A percentile compares a stretch with the other conserved stretches of the same genome.
Evolutionary conservation across 495 filamentous ascomycete genomes (phyloP).

Genomic region (Trichoderma asperelloides): DNA sequence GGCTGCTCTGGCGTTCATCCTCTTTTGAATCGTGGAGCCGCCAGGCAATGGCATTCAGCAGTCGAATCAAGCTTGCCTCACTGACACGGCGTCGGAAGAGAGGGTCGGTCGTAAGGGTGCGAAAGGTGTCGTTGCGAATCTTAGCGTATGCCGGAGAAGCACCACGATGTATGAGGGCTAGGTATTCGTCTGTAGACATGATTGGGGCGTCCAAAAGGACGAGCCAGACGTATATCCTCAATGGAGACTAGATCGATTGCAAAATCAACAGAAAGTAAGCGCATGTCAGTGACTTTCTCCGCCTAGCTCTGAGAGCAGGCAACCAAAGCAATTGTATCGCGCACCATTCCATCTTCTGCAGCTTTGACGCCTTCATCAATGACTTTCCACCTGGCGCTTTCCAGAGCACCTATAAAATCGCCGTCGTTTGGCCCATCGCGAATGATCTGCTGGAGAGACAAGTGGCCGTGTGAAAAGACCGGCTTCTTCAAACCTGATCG

Average conservation of each 20-base stretch:
- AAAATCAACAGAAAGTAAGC: not conserved
- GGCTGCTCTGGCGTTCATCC: slow-evolving; percentile 30
- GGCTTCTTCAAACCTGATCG: slow-evolving; percentile 46
- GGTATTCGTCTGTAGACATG: slow-evolving; percentile 75
- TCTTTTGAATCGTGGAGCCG: slow-evolving; percentile 69
- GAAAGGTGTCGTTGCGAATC: slow-evolving; percentile 96
- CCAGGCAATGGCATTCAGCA: slow-evolving; percentile 97
- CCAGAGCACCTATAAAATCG: slow-evolving; percentile 55
- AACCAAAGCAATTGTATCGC: slow-evolving; percentile 9
- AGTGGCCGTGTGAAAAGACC: slow-evolving; percentile 46
- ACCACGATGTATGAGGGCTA: slow-evolving; percentile 82
- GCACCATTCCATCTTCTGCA: slow-evolving; percentile 85
- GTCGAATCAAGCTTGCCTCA: slow-evolving; percentile 86
- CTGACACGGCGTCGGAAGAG: slow-evolving; percentile 91
- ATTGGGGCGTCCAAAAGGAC: slow-evolving; percentile 80
- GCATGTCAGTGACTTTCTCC: slow-evolving; percentile 7
- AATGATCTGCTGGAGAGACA: slow-evolving; percentile 57
- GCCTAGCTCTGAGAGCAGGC: not conserved
- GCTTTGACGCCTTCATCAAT: slow-evolving; percentile 71
- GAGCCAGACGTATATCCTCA: slow-evolving; percentile 88
- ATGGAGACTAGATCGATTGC: slow-evolving; percentile 62
- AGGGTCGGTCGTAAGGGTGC: slow-evolving; percentile 89
- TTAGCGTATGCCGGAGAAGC: slow-evolving; percentile 91
- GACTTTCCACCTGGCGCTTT: slow-evolving; percentile 67
- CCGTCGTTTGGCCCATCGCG: slow-evolving; percentile 66